These are phyloP conservation scores for Solanum dulcamara DNA, from an alignment of 257 asterid genomes.

Conservation along the genomic window DNA sequence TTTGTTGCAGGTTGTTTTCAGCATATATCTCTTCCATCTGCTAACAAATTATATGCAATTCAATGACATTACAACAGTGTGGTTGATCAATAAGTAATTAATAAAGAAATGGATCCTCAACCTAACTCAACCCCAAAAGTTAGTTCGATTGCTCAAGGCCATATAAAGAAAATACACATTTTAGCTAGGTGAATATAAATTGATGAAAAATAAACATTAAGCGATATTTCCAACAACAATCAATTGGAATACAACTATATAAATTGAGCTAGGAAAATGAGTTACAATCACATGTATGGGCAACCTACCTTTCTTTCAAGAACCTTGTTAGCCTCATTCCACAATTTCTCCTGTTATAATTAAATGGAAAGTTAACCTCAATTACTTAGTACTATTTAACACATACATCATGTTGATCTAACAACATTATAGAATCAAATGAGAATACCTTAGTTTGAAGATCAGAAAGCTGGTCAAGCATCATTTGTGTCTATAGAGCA, in stretches of 20 bases:
- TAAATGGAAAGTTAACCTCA: not conserved
- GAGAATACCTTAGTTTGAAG: slow-evolving; percentile 73
- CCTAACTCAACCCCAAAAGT: not conserved
- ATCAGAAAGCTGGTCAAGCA: slow-evolving; percentile 91
- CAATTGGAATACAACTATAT: not conserved
- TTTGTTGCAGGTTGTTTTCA: slow-evolving; percentile 55
- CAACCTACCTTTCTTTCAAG: slow-evolving; percentile 69
- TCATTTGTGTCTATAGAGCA: slow-evolving; percentile 58
- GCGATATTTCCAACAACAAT: not conserved
- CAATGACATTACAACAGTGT: not conserved
- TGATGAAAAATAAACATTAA: not conserved
- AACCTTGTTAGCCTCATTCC: slow-evolving; percentile 79
- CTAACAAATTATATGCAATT: not conserved
- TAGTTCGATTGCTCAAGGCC: too few species aligned
- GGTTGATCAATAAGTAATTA: not conserved
- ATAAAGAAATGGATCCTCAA: not conserved
- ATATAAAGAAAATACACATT: too few species aligned
- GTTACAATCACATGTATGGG: not conserved
- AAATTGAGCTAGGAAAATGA: not conserved
- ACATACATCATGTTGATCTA: not conserved
- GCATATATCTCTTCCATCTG: slow-evolving; percentile 82
- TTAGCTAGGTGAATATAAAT: not conserved
- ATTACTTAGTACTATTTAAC: not conserved
- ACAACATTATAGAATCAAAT: not conserved
- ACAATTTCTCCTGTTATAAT: slow-evolving; percentile 55